Evolutionary conservation across 1,284 basidiomycete species (phyloP), one percentile per base, ranked within the genome.

Genomic region (Fomitopsis betulina): DNA sequence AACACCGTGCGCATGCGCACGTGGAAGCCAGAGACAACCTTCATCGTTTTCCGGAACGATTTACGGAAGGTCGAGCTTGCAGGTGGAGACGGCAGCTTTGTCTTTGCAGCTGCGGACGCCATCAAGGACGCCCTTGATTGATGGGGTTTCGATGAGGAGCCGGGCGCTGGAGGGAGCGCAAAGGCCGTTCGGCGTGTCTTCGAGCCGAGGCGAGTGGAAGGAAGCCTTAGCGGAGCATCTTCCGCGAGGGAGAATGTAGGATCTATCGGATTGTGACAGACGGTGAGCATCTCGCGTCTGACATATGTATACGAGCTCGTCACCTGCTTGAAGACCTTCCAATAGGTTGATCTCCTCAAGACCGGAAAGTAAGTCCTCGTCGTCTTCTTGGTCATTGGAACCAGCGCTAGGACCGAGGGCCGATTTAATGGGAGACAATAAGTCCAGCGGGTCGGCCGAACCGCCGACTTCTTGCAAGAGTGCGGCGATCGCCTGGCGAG

Each of bases 1-100:
- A 94, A 92, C 7, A 93, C 85, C 0, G 92, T 94, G 21, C 92
- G 83, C 92, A 95, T 94, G 35, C 93, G 85, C 19, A 96, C 89
- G 25, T 85, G 81, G 70, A 96, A 89, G 1, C 92, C 93, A 15
- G 90, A 90, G 3, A 87, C 85, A 0, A 90, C 87, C 47, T 78
- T 77, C 15, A 96, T 72, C 0, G 89, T 86, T 64, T 89, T 87
- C n/a, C 93, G 82, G 72, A 86, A 94, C 1, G 91, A 91, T 71
- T 93, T 94, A 51, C 91, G 86, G 12, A 96, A 74, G 0, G 90
- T 89, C 1, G 87, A 80, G 47, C 79, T 78, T 2, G 79, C 39
- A 15, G 62, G 30, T 1, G 64, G 59, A 45, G 63, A 57, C 17
- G 67, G 62, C 7, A 65, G 57, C 32, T 53, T 53, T 17, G 57